phyloP scores from a whole-genome alignment of 2,329 filamentous ascomycete species.

The Fusarium sp. region DNA sequence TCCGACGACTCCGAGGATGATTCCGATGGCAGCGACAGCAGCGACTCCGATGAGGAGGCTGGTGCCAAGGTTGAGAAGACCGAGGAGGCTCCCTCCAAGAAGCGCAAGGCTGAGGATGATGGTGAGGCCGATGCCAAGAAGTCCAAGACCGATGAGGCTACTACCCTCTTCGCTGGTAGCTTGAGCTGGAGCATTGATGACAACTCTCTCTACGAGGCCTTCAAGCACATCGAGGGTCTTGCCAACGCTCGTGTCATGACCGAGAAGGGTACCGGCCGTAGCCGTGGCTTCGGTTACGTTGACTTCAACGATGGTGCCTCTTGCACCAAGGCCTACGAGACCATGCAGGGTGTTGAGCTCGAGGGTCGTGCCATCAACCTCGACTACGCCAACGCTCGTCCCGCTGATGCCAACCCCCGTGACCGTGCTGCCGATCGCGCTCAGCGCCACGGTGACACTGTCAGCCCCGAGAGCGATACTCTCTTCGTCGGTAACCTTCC shows the following conservation, averaged over 20 bases:
- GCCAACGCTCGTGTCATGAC: constrained; percentile 83
- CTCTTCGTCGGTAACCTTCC: constrained; percentile 93
- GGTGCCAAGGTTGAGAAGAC: constrained; percentile 54
- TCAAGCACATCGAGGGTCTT: constrained; percentile 82
- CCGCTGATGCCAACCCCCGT: constrained; percentile 65
- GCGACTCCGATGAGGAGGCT: constrained; percentile 55
- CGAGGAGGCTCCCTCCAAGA: constrained; percentile 59
- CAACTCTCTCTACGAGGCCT: constrained; percentile 82
- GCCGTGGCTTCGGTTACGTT: constrained; percentile 94
- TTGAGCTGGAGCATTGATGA: constrained; percentile 93
- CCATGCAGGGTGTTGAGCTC: constrained; percentile 80
- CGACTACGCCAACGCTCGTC: constrained; percentile 79
- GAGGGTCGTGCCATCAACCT: constrained; percentile 82
- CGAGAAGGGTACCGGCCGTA: constrained; percentile 83
- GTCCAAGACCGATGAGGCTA: constrained; percentile 69
- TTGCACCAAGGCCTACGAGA: constrained; percentile 78
- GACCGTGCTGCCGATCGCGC: constrained; percentile 74
- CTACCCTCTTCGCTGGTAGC: constrained; percentile 89
- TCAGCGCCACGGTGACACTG: constrained; percentile 80
- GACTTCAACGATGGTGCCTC: constrained; percentile 80
- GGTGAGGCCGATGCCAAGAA: constrained; percentile 71
- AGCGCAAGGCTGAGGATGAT: constrained; percentile 64
- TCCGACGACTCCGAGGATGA: constrained; percentile 55
- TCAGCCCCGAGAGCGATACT: constrained; percentile 85
- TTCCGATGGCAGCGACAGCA: constrained; percentile 49